Evolutionary conservation across 2,329 filamentous ascomycete genomes (phyloP), one percentile per base, ranked within the genome.

Genomic region (Verticillium tricorpus): DNA sequence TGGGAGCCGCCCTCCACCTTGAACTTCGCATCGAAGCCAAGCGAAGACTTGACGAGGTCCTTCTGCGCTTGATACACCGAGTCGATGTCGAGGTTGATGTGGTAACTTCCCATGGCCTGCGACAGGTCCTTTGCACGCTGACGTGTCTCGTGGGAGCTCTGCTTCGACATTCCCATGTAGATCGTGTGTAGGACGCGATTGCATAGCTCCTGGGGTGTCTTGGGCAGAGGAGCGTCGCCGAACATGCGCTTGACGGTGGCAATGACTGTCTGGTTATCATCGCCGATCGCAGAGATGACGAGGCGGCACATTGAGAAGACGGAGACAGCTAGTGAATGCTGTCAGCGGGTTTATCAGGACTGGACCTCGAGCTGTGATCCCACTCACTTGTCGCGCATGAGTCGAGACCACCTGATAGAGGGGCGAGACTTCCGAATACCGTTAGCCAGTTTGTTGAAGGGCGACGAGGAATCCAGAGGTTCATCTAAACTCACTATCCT

Each of bases 11-110:
- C 89, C 61, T 91, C 80, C 6, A 88, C 84, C 67, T 83, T 86
- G 83, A 78, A 79, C 66, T 71, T 72, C 3, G 76, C 74, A 39
- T 83, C 79, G 67, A 90, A 91, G 50, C 78, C 78, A 1, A 86
- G 85, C 0, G 85, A 81, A 2, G 79, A 72, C 0, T 81, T 79
- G 60, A 92, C 79, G 1, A 92, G 74, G 54, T 80, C 80, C 66
- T 83, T 85, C 59, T 87, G 77, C 0, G 88, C 83, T 22, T 83
- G 77, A 64, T 87, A 86, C 9, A 88, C 81, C 1, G 81, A 80
- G 69, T 94, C 91, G 61, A 94, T 92, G 68, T 92, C 85, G 55
- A 92, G 78, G 69, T 93, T 84, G 4, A 85, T 80, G 70, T 95
- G 92, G 69, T 92, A 88, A 17, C 84, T 80, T 3, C 90, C 91